phyloP scores from a whole-genome alignment of 2,329 filamentous ascomycete species.

The Colletotrichum noveboracense region DNA sequence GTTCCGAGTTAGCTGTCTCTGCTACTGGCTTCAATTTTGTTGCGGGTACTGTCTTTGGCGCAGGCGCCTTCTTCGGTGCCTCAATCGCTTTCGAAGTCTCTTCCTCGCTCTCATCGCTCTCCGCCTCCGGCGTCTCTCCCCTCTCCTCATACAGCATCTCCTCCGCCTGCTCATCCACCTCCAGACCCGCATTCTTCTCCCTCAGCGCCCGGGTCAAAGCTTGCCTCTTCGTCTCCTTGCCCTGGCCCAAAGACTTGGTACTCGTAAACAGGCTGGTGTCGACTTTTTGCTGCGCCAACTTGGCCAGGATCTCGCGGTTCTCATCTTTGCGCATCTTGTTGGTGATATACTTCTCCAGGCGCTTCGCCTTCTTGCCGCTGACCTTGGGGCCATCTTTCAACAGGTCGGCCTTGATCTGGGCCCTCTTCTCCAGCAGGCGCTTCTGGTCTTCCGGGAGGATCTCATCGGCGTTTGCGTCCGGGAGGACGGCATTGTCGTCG shows the following conservation, averaged over 20 bases:
- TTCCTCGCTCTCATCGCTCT: conserved; percentile 31
- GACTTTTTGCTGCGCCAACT: conserved; percentile 78
- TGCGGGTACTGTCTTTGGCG: not conserved
- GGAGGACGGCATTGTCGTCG: conserved; percentile 43
- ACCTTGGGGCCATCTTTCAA: conserved; percentile 57
- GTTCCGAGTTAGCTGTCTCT: not conserved
- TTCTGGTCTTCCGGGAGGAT: conserved; percentile 52
- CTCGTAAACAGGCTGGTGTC: conserved; percentile 85
- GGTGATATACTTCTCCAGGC: conserved; percentile 76
- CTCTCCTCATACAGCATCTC: conserved; percentile 57
- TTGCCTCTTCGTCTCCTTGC: conserved; percentile 74
- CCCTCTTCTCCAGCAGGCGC: conserved; percentile 60
- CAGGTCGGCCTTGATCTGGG: conserved; percentile 58
- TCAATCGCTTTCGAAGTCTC: conserved; percentile 24
- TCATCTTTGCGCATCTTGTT: conserved; percentile 95
- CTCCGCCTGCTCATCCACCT: conserved; percentile 55
- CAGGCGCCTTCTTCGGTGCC: not conserved
- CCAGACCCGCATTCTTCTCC: conserved; percentile 69
- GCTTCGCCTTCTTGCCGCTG: conserved; percentile 70
- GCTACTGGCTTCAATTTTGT: conserved; percentile 5
- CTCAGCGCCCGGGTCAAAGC: conserved; percentile 66
- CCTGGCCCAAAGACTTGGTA: conserved; percentile 76
- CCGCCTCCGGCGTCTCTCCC: conserved; percentile 32
- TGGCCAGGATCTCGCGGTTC: conserved; percentile 81
- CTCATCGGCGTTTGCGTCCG: conserved; percentile 62